Evolutionary conservation across 306 rosid genomes (phyloP), one percentile per base, ranked within the genome.

Genomic region (Trichosanthes truncata): DNA sequence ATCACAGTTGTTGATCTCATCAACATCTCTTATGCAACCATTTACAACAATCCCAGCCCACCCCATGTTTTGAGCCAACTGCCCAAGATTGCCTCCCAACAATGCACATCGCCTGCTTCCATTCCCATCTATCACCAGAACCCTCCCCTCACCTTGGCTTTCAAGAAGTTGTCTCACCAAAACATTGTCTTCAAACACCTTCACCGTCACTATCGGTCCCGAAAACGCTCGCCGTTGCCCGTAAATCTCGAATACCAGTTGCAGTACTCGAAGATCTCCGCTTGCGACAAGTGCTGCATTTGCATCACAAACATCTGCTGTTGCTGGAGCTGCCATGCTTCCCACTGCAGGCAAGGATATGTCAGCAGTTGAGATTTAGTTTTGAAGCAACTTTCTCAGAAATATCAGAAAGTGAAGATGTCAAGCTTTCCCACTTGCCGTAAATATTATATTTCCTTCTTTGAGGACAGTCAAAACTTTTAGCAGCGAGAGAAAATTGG

Each of bases 11-110:
- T 86, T 90, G 77, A 91, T 91, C 87, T 93, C 98, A 81, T 89
- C 98, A 4, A 90, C 95, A 80, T 93, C 98, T 85, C 98, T 89
- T 65, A 93, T 49, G 84, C 98, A 93, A 0, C 98, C 98, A 83
- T 91, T 91, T 6, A 93, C 91, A n/a, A 91, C 90, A 46, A 93
- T 82, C 3, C 97, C 98, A 1, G 86, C 75, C 98, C 98, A 93
- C 18, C 93, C 97, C 67, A 21, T 89, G 85, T 40, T 86, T 12
- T 82, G 87, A 41, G 89, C 89, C 82, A 88, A 81, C 78, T 82
- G 85, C 49, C 80, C 91, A 45, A 88, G 41, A 59, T 88, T 88
- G 3, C 91, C 91, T 56, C 91, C 91, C 41, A 88, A 56, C 79
- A 88, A 52, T n/a, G 89, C 87, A 71, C 91, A 88, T 40, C 89